These are phyloP conservation scores for Boletus rubescentipes DNA, from an alignment of 768 basidiomycete species.

Conservation along the genomic window DNA sequence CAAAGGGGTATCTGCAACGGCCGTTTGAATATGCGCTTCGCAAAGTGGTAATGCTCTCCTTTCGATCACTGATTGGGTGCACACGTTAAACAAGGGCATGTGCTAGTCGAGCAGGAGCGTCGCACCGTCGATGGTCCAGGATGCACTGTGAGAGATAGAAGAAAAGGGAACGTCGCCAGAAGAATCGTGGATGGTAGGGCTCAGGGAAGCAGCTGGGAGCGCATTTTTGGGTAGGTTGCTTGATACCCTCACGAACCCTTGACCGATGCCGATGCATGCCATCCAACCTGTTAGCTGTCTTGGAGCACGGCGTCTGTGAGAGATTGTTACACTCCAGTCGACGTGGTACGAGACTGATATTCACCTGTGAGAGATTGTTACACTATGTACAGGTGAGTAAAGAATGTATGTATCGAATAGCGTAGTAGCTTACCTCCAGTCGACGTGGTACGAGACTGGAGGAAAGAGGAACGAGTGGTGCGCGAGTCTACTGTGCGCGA, in stretches of 20 bases:
- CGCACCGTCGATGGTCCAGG: slow-evolving; percentile 1
- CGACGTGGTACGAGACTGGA: too few relatives aligned
- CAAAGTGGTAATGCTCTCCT: background rate
- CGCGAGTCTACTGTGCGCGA: too few relatives aligned
- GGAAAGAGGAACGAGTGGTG: too few relatives aligned
- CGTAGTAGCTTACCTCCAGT: too few relatives aligned
- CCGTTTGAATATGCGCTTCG: slow-evolving; percentile 3
- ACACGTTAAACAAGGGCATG: background rate
- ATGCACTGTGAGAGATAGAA: background rate
- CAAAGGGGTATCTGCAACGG: background rate
- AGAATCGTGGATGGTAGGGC: background rate
- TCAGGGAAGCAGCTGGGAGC: slow-evolving; percentile 1
- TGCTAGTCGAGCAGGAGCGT: background rate
- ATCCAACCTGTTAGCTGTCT: background rate
- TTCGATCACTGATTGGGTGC: background rate
- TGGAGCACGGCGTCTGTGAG: too few relatives aligned
- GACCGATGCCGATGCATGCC: background rate
- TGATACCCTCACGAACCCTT: background rate
- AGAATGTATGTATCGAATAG: too few relatives aligned
- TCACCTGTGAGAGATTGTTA: too few relatives aligned
- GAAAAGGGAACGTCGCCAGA: background rate
- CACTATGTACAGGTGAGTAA: too few relatives aligned
- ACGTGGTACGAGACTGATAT: too few relatives aligned
- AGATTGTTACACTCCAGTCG: too few relatives aligned
- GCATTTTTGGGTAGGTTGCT: slow-evolving; percentile 4